Evolutionary conservation across 345 rosid genomes (phyloP), one percentile per base, ranked within the genome.

Genomic region (Pugionium dolabratum): DNA sequence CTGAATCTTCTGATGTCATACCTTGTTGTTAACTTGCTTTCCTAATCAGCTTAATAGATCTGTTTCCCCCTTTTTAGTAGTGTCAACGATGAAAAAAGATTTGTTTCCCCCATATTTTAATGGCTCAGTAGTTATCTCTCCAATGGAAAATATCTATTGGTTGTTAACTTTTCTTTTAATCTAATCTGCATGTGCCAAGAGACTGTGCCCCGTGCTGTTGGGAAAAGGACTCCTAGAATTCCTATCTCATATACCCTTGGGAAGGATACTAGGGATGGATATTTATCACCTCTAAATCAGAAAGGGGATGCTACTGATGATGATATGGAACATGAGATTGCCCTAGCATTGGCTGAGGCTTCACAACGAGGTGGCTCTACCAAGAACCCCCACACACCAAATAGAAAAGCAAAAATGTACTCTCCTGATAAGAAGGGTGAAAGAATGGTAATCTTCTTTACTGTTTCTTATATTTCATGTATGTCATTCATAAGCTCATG

Each of bases 221-320:
- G 92, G 42, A 88, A 84, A 83, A 79, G 96, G 82, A 88, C 90
- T 52, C 96, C 96, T 64, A 84, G 96, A 63, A 83, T 88, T 54
- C 90, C 92, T 51, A 80, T 86, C 75, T 71, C 87, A 54, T 77
- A 66, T 79, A 62, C 85, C 58, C 75, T 39, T 66, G 85, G 83
- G 54, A 88, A 81, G 77, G 85, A 73, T 69, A 75, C 54, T 56
- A 74, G 68, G 30, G 81, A 78, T 64, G 83, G 74, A 59, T 84
- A 73, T 76, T 59, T 80, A 71, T 79, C 91, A 56, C 85, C 96
- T n/a, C 56, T 73, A 67, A 80, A 73, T 76, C 69, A 51, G 68
- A 83, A 79, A 77, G 76, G 63, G 62, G 86, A 73, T 79, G 75
- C 76, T 58, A 47, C 62, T 54, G 85, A 84, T 75, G 96, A 88